Conservation (phyloP, 768 basidiomycete species). For the Lactifluus pinguis region DNA sequence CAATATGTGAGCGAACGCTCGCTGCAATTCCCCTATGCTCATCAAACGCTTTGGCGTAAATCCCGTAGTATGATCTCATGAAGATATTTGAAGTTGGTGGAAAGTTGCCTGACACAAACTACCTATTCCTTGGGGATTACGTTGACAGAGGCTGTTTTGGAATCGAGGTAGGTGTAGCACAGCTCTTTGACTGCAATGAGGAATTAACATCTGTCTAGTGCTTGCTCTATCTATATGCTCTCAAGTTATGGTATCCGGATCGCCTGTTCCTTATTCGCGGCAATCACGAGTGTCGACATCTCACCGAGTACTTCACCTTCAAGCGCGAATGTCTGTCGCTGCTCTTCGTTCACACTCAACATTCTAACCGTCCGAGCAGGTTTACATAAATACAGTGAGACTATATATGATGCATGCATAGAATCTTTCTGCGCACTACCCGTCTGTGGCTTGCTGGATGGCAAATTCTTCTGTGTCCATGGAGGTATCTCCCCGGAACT, state of each 20-base stretch:
- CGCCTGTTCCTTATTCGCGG: conserved; percentile 53
- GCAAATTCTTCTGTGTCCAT: conserved; percentile 95
- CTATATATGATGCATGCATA: conserved; percentile 88
- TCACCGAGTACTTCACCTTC: conserved; percentile 77
- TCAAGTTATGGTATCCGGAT: conserved; percentile 56
- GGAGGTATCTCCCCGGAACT: conserved; percentile 91
- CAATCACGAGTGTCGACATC: conserved; percentile 58
- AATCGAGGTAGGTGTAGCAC: conserved; percentile 40
- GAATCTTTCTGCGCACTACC: conserved; percentile 87
- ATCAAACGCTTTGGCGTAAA: neutral
- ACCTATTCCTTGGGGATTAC: conserved; percentile 92
- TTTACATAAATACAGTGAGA: conserved; percentile 80
- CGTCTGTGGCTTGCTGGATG: conserved; percentile 84
- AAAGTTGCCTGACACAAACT: conserved; percentile 64
- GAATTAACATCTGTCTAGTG: conserved; percentile 25
- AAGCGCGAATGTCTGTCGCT: conserved; percentile 79
- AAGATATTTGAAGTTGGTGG: conserved; percentile 94
- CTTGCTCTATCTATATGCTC: conserved; percentile 51
- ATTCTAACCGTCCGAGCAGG: conserved; percentile 34
- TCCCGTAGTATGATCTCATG: conserved; percentile 85
- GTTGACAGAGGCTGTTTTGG: conserved; percentile 91
- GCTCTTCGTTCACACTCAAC: neutral
- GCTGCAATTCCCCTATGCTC: neutral
- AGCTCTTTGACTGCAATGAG: neutral
- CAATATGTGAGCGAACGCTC: conserved; percentile 63